Percentiles rank a stretch among this genome's conserved stretches.
These are phyloP conservation scores for Arctium lappa DNA, from an alignment of 129 eudicot genomes.

Conservation along the genomic window DNA sequence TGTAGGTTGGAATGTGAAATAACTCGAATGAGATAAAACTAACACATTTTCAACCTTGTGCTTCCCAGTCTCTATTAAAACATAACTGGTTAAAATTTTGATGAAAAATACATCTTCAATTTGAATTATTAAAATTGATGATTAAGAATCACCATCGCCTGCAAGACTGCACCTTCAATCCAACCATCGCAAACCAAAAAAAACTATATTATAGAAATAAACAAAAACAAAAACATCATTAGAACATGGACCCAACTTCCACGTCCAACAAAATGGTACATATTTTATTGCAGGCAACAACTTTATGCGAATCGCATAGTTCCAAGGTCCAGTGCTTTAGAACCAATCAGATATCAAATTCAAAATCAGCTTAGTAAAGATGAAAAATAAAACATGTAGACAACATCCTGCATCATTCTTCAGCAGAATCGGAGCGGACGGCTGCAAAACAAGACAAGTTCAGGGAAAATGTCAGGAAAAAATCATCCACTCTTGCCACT, in stretches of 20 bases:
- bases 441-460: slow-evolving; percentile 37
- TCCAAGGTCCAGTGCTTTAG: neutral
- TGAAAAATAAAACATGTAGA: neutral
- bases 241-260: neutral
- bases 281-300: neutral
- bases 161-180: neutral
- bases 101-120: neutral
- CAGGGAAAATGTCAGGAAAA: slow-evolving; percentile 7
- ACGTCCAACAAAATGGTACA: neutral
- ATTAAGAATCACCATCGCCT: neutral
- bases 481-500: neutral
- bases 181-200: neutral
- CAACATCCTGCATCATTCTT: slow-evolving; percentile 30
- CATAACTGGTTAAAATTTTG: neutral
- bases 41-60: neutral
- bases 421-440: slow-evolving; percentile 56
- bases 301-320: neutral
- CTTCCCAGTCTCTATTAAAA: neutral
- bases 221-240: neutral
- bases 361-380: neutral
- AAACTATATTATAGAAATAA: neutral
- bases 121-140: neutral
- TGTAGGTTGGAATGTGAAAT: neutral
- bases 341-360: neutral
- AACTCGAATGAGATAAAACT: neutral